These are phyloP conservation scores for Leptodontidium sp. DNA, from an alignment of 2,329 filamentous ascomycete species.

Conservation along the genomic window DNA sequence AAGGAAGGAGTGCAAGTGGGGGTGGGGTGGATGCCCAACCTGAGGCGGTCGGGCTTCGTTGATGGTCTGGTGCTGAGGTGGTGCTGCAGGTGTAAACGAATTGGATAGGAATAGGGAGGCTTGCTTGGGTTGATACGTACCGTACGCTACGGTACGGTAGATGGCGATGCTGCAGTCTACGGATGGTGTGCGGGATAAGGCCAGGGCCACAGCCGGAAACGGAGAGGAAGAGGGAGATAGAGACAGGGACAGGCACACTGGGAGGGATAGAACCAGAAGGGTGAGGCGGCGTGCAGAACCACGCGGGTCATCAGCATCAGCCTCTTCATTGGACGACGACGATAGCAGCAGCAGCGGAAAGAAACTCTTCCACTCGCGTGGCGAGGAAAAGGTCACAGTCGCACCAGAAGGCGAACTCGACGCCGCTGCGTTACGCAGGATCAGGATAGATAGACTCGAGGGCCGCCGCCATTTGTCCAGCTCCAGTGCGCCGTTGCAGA, in stretches of 20 bases:
- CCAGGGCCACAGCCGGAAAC: not conserved
- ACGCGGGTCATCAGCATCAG: constrained; percentile 30
- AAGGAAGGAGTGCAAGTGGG: not conserved
- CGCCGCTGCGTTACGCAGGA: constrained; percentile 38
- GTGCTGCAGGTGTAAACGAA: constrained; percentile 13
- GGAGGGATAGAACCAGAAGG: constrained; percentile 20
- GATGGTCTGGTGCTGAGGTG: not conserved
- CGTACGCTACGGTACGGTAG: not conserved
- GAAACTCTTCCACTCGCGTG: constrained; percentile 33
- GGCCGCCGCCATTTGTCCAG: constrained; percentile 18
- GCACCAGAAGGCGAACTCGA: constrained; percentile 12
- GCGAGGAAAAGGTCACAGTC: constrained; percentile 35
- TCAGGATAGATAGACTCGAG: constrained; percentile 43
- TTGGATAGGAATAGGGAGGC: not conserved
- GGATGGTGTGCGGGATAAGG: constrained; percentile 24
- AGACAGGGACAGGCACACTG: constrained; percentile 2
- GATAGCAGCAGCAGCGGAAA: not conserved
- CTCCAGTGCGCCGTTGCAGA: not conserved
- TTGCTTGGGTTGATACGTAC: too few relatives aligned
- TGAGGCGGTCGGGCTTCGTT: constrained; percentile 26
- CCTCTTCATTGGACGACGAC: constrained; percentile 36
- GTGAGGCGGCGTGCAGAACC: constrained; percentile 37
- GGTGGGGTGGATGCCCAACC: not conserved
- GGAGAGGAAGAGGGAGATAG: not conserved
- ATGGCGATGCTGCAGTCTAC: constrained; percentile 35